These are phyloP conservation scores for Mortierella sp. DNA, from an alignment of 371 early-diverging fungal genomes.

Conservation along the genomic window DNA sequence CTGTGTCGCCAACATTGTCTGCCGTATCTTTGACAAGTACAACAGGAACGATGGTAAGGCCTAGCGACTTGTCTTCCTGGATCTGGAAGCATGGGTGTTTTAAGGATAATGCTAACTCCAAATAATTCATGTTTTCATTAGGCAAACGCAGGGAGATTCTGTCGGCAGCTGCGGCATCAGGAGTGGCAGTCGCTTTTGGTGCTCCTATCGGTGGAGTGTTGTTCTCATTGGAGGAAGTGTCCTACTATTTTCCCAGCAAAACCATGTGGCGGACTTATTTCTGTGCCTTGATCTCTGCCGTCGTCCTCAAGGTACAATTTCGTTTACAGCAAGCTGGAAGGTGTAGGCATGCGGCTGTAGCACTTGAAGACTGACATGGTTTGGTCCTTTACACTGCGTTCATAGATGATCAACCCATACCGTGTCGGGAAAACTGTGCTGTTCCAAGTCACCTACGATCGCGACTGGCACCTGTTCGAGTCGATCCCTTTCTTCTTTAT, in stretches of 20 bases:
- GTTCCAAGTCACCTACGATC: conserved; percentile 94
- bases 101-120: not conserved
- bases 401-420: conserved; percentile 89
- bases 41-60: conserved; percentile 82
- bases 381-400: not conserved
- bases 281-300: conserved; percentile 93
- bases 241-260: conserved; percentile 93
- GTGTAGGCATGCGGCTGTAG: not conserved
- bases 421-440: conserved; percentile 94
- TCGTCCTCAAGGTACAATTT: conserved; percentile 80
- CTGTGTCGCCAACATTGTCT: conserved; percentile 91
- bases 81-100: not conserved
- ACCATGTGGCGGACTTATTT: conserved; percentile 97
- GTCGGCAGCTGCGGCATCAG: conserved; percentile 95
- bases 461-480: conserved; percentile 92
- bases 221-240: conserved; percentile 97
- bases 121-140: conserved; percentile 37
- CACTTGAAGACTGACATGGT: not conserved
- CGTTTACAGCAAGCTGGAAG: not conserved
- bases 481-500: conserved; percentile 56
- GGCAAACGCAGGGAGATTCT: conserved; percentile 93
- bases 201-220: conserved; percentile 97
- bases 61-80: not conserved
- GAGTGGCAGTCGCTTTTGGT: conserved; percentile 96
- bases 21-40: conserved; percentile 88